These are phyloP conservation scores for Stylonectria norvegica DNA, from an alignment of 2,329 filamentous ascomycete genomes.

Conservation along the genomic window DNA sequence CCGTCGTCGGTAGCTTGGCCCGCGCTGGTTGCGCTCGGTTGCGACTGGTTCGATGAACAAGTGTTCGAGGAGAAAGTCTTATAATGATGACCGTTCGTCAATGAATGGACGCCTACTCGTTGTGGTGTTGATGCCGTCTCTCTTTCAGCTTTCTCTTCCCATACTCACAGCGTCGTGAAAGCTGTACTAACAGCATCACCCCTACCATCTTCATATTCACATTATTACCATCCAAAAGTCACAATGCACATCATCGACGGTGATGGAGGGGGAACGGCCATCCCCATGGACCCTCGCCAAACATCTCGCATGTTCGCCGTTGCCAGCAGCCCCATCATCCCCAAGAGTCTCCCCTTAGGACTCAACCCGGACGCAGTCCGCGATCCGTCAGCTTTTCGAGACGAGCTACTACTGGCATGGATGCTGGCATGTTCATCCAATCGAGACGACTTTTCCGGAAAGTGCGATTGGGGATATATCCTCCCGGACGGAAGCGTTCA, in stretches of 20 bases:
- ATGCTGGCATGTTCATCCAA: constrained; percentile 9
- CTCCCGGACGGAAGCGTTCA: constrained; percentile 13
- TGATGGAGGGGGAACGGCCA: constrained; percentile 16
- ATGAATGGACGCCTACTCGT: background rate
- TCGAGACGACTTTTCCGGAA: constrained; percentile 2
- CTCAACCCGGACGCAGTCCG: constrained; percentile 2
- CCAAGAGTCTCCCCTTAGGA: constrained; percentile 12
- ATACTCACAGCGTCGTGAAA: background rate
- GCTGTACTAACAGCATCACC: background rate
- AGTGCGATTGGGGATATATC: constrained; percentile 13
- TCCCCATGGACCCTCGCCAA: constrained; percentile 7
- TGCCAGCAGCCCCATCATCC: constrained; percentile 1
- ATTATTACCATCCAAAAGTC: constrained; percentile 2
- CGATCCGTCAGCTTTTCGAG: constrained; percentile 8
- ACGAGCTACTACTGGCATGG: constrained; percentile 14
- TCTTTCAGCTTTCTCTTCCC: constrained; percentile 1
- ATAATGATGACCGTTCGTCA: constrained; percentile 6
- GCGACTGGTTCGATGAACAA: constrained; percentile 3
- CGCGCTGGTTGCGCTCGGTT: constrained; percentile 1
- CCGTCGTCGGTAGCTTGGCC: constrained; percentile 4
- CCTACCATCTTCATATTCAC: background rate
- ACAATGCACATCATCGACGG: constrained; percentile 23
- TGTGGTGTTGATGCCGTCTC: background rate
- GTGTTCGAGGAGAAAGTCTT: constrained; percentile 6
- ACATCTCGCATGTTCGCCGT: constrained; percentile 4